A percentile compares a stretch with the other conserved stretches of the same genome.
These are phyloP conservation scores for Phlebiopsis flavidoalba DNA, from an alignment of 768 basidiomycete genomes.

Conservation along the genomic window DNA sequence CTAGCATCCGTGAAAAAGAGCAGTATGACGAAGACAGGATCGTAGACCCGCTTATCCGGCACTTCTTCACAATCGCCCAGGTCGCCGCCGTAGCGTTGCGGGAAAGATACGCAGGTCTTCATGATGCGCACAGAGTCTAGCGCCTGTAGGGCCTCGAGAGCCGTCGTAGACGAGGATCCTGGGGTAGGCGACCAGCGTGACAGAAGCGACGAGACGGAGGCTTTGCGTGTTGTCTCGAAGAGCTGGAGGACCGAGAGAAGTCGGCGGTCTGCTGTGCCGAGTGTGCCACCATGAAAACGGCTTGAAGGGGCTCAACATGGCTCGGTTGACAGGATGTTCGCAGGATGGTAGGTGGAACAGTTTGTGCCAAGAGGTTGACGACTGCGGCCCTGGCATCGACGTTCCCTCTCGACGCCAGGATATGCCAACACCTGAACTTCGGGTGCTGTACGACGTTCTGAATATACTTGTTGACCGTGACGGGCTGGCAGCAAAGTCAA, in stretches of 20 bases:
- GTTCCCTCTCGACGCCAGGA: slow-evolving; percentile 8
- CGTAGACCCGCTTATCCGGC: slow-evolving; percentile 50
- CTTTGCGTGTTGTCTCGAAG: slow-evolving; percentile 67
- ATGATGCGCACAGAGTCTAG: slow-evolving; percentile 68
- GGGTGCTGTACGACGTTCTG: slow-evolving; percentile 73
- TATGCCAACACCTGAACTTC: slow-evolving; percentile 49
- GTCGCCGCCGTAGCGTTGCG: slow-evolving; percentile 49
- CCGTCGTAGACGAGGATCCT: slow-evolving; percentile 36
- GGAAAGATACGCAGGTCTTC: slow-evolving; percentile 68
- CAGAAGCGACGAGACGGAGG: slow-evolving; percentile 61
- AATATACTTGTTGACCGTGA: slow-evolving; percentile 66
- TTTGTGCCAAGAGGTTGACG: slow-evolving; percentile 49
- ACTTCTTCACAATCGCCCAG: slow-evolving; percentile 27
- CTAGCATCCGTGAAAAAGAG: slow-evolving; percentile 65
- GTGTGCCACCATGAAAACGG: slow-evolving; percentile 71
- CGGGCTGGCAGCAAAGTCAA: slow-evolving; percentile 38
- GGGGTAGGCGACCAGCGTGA: slow-evolving; percentile 55
- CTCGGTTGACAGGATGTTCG: slow-evolving; percentile 82
- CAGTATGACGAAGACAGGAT: slow-evolving; percentile 71
- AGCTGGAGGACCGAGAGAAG: slow-evolving; percentile 74
- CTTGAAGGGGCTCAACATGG: slow-evolving; percentile 73
- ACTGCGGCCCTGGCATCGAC: slow-evolving; percentile 39
- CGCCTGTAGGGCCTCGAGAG: slow-evolving; percentile 62
- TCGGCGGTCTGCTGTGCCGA: slow-evolving; percentile 57
- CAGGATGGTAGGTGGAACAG: slow-evolving; percentile 75